Base-by-base conservation (phyloP, 2,329 filamentous ascomycete genomes). In the Aspergillus neotritici region DNA sequence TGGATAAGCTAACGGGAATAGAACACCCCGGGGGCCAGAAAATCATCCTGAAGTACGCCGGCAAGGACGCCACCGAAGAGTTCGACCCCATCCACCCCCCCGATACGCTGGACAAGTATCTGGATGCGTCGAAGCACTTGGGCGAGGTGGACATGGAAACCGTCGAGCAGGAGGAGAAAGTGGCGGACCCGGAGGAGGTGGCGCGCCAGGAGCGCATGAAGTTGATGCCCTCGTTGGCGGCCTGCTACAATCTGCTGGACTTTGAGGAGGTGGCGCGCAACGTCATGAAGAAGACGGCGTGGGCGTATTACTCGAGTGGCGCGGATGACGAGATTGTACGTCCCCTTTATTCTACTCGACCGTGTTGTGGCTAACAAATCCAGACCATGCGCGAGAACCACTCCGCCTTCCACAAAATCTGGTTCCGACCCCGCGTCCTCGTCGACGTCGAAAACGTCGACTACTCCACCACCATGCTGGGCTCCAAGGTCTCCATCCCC, bases 291-390 rank as follows among this genome's bases (percentile, higher is more conserved):
- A 94, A 86, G 73, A 85, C 84, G 1, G 91, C 91, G 0, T 98
- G 93, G 93, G 93, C 86, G 17, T 98, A 98, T 72, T 98, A 98
- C 68, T 95, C 88, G 1, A 93, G 86, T 61, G 91, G 87, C 44
- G 88, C 91, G 0, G 87, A 93, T 61, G 87, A 94, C 60, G 87
- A 91, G 67, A 89, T 91, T 68, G 84, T 87, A 63, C n/a, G 57
- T 50, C n/a, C 8, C 21, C 16, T 45, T 12, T 12, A 7, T 13
- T 12, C 12, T 15, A 14, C 11, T 17, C 10, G 14, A 58, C 62
- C 40, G 52, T 42, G 25, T 12, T 4, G 25, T 16, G 13, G 12
- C 12, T 43, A 49, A 37, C 13, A 12, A 34, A 7, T 12, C 2
- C 53, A 94, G 86, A 96, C 93, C 0, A 76, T 97, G 75, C 82